Evolutionary conservation across 345 rosid genomes (phyloP).

Genomic region (Lagerstroemia speciosa): DNA sequence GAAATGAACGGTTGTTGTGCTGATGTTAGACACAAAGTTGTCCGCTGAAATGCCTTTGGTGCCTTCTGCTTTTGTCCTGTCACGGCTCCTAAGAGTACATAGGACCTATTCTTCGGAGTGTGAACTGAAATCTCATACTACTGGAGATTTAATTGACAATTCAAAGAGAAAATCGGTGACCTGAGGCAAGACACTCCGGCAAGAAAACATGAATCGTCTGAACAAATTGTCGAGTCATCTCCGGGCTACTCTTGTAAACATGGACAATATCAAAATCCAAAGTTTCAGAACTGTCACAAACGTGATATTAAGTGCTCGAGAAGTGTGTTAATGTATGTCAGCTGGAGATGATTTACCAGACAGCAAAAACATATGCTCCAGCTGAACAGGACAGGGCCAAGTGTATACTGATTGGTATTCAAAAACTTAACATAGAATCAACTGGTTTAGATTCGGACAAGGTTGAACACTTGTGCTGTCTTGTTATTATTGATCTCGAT

Average conservation of each 20-base stretch:
- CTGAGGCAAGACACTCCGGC: neutral
- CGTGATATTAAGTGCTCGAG: too few species aligned
- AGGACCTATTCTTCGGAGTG: neutral
- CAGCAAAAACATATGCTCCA: neutral
- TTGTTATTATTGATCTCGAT: neutral
- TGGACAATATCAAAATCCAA: neutral
- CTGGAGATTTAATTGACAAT: neutral
- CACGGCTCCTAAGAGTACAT: neutral
- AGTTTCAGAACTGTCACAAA: neutral
- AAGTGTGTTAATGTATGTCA: neutral
- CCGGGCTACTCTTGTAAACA: neutral
- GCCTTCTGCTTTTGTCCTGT: neutral
- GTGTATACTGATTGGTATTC: neutral
- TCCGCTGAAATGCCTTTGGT: neutral
- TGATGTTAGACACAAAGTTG: conserved; percentile 1
- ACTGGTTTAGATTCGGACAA: too few species aligned
- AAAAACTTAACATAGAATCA: too few species aligned
- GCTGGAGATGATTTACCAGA: neutral
- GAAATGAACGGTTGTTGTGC: conserved; percentile 4
- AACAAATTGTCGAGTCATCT: neutral
- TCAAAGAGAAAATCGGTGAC: neutral
- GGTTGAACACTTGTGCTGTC: neutral
- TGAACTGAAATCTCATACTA: neutral
- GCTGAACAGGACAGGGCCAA: neutral
- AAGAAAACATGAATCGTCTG: neutral